Conservation (phyloP, 2,329 filamentous ascomycete species). For the Cladosporium cucumerinum region DNA sequence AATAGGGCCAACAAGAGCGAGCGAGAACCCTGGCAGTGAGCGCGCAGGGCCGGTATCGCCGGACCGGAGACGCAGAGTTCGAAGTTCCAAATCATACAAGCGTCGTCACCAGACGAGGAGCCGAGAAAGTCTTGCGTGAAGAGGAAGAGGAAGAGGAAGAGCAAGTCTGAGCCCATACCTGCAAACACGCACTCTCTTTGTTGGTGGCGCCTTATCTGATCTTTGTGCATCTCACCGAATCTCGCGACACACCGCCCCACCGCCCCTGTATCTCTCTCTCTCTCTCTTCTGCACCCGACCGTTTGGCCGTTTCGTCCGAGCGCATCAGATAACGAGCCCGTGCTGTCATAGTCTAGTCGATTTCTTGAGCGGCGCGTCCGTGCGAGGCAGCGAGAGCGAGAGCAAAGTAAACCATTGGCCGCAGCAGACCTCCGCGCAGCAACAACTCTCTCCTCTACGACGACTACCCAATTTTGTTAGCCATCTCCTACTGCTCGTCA, state of each 20-base stretch:
- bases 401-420: conserved; percentile 7
- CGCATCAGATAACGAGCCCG: conserved; percentile 10
- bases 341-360: conserved; percentile 1
- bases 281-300: not conserved
- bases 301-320: conserved; percentile 5
- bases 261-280: not conserved
- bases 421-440: conserved; percentile 6
- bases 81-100: conserved; percentile 2
- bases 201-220: conserved; percentile 8
- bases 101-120: conserved; percentile 6
- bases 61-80: conserved; percentile 2
- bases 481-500: not conserved
- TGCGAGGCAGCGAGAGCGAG: not conserved
- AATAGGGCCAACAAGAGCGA: conserved; percentile 6
- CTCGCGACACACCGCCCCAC: not conserved
- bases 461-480: not conserved
- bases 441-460: not conserved
- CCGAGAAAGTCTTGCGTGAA: not conserved
- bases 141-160: not conserved
- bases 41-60: not conserved
- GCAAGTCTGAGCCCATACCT: not conserved
- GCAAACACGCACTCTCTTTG: not conserved
- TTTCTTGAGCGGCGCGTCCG: not conserved
- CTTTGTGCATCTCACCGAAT: not conserved
- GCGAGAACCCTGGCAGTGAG: not conserved